Percentiles rank a stretch among this genome's conserved stretches.
These are phyloP conservation scores for Tetrahymena thermophila DNA, from an alignment of 73 alveolate genomes.

Conservation along the genomic window DNA sequence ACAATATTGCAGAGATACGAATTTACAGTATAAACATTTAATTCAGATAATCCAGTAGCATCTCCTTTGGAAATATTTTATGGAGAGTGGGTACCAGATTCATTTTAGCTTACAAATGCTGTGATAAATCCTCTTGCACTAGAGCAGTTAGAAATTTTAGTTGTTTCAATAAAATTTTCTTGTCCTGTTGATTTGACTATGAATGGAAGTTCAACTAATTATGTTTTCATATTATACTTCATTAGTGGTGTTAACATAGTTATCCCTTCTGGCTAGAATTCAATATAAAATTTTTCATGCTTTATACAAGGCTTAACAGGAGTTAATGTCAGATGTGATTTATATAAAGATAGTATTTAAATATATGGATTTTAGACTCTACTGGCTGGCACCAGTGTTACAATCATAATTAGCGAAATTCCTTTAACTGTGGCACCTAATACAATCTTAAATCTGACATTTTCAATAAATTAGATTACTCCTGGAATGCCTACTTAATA, in stretches of 20 bases:
- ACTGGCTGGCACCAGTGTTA: neutral
- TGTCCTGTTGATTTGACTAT: neutral
- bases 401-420: neutral
- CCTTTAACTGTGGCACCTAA: neutral
- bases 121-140: neutral
- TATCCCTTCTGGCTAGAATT: neutral
- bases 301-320: neutral
- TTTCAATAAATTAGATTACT: neutral
- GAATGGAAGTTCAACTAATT: neutral
- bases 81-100: neutral
- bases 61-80: neutral
- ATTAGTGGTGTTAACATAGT: neutral
- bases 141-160: neutral
- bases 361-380: neutral
- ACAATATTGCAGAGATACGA: neutral
- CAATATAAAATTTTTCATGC: neutral
- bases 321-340: neutral
- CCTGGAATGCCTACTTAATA: neutral
- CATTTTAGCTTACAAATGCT: neutral
- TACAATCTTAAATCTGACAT: neutral
- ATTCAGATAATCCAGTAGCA: neutral
- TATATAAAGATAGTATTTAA: neutral
- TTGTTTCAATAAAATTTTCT: neutral
- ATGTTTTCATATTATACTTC: neutral
- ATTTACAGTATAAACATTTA: neutral